These are phyloP conservation scores for Coniosporium apollinis DNA, from an alignment of 495 filamentous ascomycete genomes.

Conservation along the genomic window DNA sequence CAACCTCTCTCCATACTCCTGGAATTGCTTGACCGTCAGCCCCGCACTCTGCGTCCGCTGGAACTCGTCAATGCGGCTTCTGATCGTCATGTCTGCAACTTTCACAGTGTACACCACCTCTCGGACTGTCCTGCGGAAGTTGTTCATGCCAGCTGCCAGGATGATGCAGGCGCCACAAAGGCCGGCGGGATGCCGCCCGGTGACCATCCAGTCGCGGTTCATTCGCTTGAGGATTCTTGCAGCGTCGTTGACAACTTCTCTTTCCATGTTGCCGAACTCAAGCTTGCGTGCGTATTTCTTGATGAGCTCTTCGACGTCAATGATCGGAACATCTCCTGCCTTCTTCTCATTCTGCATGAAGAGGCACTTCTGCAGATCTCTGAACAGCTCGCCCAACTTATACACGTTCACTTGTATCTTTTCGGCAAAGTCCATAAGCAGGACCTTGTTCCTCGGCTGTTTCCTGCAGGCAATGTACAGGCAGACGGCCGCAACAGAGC, in stretches of 20 bases:
- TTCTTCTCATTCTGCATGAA: conserved; percentile 32
- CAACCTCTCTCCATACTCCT: conserved; percentile 37
- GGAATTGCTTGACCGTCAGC: conserved; percentile 76
- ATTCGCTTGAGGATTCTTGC: conserved; percentile 75
- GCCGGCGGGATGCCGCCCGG: conserved; percentile 81
- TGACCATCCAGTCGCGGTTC: conserved; percentile 90
- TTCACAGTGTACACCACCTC: conserved; percentile 95
- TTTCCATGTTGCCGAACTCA: conserved; percentile 64
- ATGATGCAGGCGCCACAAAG: conserved; percentile 89
- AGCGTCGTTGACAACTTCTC: conserved; percentile 72
- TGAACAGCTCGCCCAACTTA: conserved; percentile 70
- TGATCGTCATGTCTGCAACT: conserved; percentile 78
- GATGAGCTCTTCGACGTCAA: conserved; percentile 66
- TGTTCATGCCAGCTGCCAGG: conserved; percentile 91
- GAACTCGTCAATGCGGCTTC: conserved; percentile 79
- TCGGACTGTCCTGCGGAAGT: conserved; percentile 76
- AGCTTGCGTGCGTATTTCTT: conserved; percentile 75
- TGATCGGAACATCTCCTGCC: conserved; percentile 36
- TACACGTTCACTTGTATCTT: conserved; percentile 66
- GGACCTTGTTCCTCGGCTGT: conserved; percentile 40
- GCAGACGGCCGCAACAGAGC: conserved; percentile 67
- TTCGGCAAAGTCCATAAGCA: conserved; percentile 95
- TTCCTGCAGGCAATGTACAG: conserved; percentile 74
- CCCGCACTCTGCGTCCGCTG: conserved; percentile 59
- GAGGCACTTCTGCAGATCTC: conserved; percentile 51